A percentile compares a stretch with the other conserved stretches of the same genome.
Conservation (phyloP, 306 rosid genomes). For the Canavalia ensiformis region DNA sequence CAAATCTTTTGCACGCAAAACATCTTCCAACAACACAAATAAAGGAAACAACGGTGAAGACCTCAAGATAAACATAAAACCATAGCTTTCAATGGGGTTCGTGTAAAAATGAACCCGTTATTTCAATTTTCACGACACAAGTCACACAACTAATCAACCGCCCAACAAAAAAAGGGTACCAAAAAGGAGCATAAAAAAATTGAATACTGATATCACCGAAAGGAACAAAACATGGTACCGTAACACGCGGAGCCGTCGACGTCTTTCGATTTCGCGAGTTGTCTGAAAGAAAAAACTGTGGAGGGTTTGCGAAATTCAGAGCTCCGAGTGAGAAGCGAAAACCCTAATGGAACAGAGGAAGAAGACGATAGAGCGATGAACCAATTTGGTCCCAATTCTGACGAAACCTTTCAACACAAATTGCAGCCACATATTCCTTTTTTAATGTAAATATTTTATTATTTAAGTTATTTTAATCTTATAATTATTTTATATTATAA, state of each 20-base stretch:
- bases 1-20: background rate
- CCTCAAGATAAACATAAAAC: background rate
- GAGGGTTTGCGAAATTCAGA: background rate
- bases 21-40: background rate
- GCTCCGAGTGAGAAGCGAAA: slow-evolving; percentile 9
- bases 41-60: background rate
- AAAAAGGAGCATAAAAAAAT: background rate
- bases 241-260: background rate
- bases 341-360: slow-evolving; percentile 38
- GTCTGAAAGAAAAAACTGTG: background rate
- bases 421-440: slow-evolving; percentile 25
- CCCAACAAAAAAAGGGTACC: background rate
- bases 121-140: too few relatives aligned
- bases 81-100: background rate
- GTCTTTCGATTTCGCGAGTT: background rate
- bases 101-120: too few relatives aligned
- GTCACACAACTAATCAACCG: background rate
- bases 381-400: slow-evolving; percentile 4
- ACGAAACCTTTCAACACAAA: background rate
- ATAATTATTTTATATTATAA: too few relatives aligned
- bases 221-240: background rate
- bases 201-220: background rate
- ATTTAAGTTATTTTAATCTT: background rate
- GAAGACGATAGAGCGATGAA: slow-evolving; percentile 26
- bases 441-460: background rate